phyloP scores from a whole-genome alignment of 192 early-diverging fungal genomes.

The Kickxella alabastrina region DNA sequence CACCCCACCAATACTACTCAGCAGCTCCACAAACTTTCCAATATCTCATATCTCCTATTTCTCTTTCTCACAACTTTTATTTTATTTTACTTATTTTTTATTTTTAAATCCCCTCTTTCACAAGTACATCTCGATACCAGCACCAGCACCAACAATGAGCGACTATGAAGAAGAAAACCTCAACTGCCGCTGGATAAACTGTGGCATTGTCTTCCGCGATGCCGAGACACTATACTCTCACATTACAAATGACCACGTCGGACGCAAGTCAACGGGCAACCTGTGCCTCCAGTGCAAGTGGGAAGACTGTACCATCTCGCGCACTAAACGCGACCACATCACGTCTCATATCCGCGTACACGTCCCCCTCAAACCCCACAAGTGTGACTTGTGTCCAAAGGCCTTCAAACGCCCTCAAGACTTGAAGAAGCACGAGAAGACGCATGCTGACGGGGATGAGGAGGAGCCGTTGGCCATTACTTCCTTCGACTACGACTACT shows the following conservation, averaged over 20 bases:
- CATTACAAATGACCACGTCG: constrained; percentile 85
- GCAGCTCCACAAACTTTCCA: not conserved
- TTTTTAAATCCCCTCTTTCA: too few relatives aligned
- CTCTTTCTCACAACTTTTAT: not conserved
- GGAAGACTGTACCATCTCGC: constrained; percentile 70
- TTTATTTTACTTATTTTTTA: not conserved
- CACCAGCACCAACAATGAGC: constrained; percentile 11
- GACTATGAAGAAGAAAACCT: constrained; percentile 24
- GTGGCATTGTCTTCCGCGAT: constrained; percentile 58
- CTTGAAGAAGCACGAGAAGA: constrained; percentile 90
- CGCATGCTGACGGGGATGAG: constrained; percentile 56
- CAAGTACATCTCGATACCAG: too few relatives aligned
- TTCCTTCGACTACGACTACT: constrained; percentile 30
- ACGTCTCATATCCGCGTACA: constrained; percentile 96
- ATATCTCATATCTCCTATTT: not conserved
- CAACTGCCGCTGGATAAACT: constrained; percentile 39
- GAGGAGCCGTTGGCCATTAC: constrained; percentile 9
- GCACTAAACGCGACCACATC: constrained; percentile 91
- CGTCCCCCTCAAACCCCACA: constrained; percentile 85
- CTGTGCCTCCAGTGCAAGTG: constrained; percentile 86
- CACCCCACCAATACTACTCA: too few relatives aligned
- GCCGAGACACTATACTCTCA: constrained; percentile 83
- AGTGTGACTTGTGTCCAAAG: constrained; percentile 77
- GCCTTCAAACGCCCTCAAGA: constrained; percentile 95
- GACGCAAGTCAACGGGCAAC: constrained; percentile 82